Base-by-base conservation (phyloP, 768 basidiomycete genomes). In the Cytidiella melzeri region DNA sequence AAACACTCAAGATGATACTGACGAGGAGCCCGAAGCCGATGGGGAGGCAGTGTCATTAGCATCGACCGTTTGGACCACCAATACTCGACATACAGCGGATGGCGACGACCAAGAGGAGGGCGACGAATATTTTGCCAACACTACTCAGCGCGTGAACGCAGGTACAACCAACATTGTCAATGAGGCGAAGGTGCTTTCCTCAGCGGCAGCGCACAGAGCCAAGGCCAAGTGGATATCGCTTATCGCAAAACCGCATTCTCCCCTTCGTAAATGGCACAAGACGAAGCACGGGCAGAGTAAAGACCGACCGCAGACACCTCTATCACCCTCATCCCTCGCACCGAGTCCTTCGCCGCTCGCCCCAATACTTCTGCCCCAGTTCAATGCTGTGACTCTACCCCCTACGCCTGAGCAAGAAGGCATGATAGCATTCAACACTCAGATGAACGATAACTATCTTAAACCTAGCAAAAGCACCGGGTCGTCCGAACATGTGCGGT, bases 151-250 rank as follows among this genome's bases (percentile, higher is more conserved):
- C 3, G 27, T 52, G 2, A 52, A 46, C 24, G 50, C 54, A 13
- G 59, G 56, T 42, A 50, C 55, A 11, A 36, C 50, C 11, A 59
- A 54, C 15, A 45, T 62, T 24, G 39, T 57, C 25, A 58, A 62
- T 13, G 74, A 73, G 34, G 51, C 68, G 15, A 70, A 70, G 39
- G 50, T 34, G 7, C 30, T 34, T 15, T 34, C 75, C 20, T 58
- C 64, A 9, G 46, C 64, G 18, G 72, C 73, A n/a, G 77, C 73
- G 6, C 71, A 73, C 43, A 79, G 74, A 55, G 80, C 76, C 24
- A 83, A 81, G 56, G 62, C 71, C 36, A 79, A 75, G 59, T 81
- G 77, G 75, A 59, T 78, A 20, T 53, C 75, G 1, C 54, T 83
- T 21, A 57, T 79, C 20, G 70, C 72, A 3, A 65, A 71, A 5